Conservation (phyloP, 306 rosid species). For the Pachyrhizus erosus region DNA sequence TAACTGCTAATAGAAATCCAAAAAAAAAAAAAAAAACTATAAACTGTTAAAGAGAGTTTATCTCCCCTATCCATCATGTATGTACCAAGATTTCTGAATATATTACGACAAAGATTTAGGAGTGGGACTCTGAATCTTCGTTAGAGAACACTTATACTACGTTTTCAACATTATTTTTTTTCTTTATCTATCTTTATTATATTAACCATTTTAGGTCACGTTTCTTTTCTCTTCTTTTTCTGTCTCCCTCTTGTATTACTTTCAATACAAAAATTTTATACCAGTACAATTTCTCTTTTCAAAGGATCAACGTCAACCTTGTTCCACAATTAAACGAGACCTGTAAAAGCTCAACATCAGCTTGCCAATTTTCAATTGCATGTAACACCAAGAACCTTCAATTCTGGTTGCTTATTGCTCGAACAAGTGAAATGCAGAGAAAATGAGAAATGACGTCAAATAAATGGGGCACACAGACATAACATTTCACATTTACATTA, state of each 20-base stretch:
- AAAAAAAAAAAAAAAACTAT: too few relatives aligned
- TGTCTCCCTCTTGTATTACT: neutral
- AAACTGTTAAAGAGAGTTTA: too few relatives aligned
- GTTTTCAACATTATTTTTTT: neutral
- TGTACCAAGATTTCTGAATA: too few relatives aligned
- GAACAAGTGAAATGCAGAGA: neutral
- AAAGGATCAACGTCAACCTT: neutral
- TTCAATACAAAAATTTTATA: neutral
- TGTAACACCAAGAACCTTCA: neutral
- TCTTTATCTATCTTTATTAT: neutral
- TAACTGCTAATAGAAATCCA: too few relatives aligned
- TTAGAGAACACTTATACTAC: neutral
- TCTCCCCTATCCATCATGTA: too few relatives aligned
- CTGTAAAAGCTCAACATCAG: constrained; percentile 14
- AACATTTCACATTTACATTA: neutral
- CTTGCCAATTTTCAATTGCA: neutral
- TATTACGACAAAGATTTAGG: too few relatives aligned
- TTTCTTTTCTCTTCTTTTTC: neutral
- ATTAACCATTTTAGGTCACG: neutral
- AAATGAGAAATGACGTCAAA: neutral
- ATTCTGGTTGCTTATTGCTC: constrained; percentile 12
- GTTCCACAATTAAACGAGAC: neutral
- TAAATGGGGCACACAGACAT: neutral
- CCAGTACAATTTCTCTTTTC: neutral
- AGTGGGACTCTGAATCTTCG: neutral